phyloP scores from a whole-genome alignment of 2,329 filamentous ascomycete genomes.

The Xylariaceae sp. region DNA sequence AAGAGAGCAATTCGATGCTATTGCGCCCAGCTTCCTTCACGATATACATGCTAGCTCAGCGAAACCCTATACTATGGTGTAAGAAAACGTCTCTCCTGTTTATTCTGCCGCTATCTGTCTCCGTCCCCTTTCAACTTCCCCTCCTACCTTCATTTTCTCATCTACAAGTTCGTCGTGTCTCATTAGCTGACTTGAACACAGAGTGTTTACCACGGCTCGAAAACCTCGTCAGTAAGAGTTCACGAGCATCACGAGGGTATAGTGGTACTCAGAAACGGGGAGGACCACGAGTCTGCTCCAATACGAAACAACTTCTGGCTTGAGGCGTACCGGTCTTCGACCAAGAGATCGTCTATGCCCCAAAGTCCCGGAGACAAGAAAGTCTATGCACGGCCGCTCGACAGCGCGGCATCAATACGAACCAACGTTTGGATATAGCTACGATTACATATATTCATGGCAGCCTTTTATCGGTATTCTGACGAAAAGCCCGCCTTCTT shows the following conservation, averaged over 20 bases:
- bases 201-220: conserved; percentile 30
- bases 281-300: neutral
- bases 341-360: neutral
- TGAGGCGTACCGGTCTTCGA: neutral
- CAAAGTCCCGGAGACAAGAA: no score
- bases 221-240: conserved; percentile 23
- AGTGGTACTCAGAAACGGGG: neutral
- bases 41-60: conserved; percentile 17
- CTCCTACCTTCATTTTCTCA: neutral
- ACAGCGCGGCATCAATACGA: no score
- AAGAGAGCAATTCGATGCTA: conserved; percentile 23
- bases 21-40: conserved; percentile 24
- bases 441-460: no score
- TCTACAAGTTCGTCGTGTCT: neutral
- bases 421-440: no score
- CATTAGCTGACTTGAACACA: conserved; percentile 10
- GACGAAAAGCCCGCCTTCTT: no score
- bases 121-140: neutral
- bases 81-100: conserved; percentile 10
- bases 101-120: neutral
- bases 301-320: neutral
- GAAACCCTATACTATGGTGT: conserved; percentile 29
- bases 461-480: no score
- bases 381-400: no score
- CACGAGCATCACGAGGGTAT: neutral